Base-by-base conservation (phyloP, 345 rosid genomes). In the Turnera subulata region DNA sequence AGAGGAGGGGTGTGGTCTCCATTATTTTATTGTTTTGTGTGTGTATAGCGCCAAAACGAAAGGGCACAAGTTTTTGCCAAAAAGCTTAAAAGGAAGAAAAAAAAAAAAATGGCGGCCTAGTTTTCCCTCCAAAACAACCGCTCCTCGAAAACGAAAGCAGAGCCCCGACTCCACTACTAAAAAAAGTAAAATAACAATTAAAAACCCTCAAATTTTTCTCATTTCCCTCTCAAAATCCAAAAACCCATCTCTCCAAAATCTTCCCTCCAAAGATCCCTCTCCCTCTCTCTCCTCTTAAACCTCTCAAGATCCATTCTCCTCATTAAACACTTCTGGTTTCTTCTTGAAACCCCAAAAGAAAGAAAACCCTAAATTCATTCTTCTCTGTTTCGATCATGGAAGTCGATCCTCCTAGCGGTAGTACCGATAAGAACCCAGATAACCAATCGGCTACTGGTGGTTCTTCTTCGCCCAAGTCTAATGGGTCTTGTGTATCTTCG, bases 1-100 rank as follows among this genome's bases (percentile, higher is more conserved):
- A 29, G 72, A 62, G 11, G 56, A 61, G 56, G 72, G 61, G 61
- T 29, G 72, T n/a, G n/a, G n/a, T n/a, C n/a, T 29, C 35, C 35
- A 29, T 29, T 29, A 29, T 29, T 29, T 29, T 29, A 8, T 4
- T 29, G 35, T 29, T 29, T 29, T 29, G 35, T 3, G 4, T 29
- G 5, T 29, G 5, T 29, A 8, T 40, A 42, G 45, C n/a, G 45
- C n/a, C 2, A 16, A 23, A 50, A 4, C 6, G 4, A 25, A 14
- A 25, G 14, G 39, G 39, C 45, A 13, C 45, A 42, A 16, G 45
- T 42, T 5, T 37, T 13, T 37, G n/a, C n/a, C 45, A 50, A 47
- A 47, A 48, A 48, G 6, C 26, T 6, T n/a, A n/a, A n/a, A n/a
- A n/a, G n/a, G n/a, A n/a, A n/a, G n/a, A n/a, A n/a, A n/a, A n/a